These are phyloP conservation scores for Teunomyces kruisii DNA, from an alignment of 805 yeast species.

Conservation along the genomic window DNA sequence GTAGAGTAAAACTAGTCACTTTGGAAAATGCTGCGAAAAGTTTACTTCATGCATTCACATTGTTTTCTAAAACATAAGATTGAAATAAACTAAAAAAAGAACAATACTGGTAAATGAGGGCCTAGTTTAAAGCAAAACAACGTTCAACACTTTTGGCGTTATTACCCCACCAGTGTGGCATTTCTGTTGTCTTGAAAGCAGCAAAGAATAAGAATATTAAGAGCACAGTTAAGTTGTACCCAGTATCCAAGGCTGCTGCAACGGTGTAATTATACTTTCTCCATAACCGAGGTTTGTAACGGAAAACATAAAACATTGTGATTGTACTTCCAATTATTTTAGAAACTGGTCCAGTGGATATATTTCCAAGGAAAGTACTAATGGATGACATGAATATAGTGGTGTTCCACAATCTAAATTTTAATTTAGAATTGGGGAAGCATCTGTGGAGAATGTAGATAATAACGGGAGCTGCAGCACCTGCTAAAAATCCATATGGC, in stretches of 20 bases:
- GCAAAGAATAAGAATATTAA: constrained; percentile 17
- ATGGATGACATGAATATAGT: constrained; percentile 24
- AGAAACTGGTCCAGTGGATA: constrained; percentile 23
- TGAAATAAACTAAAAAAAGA: background rate
- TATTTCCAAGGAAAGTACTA: constrained; percentile 23
- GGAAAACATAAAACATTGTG: constrained; percentile 20
- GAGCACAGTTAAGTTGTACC: constrained; percentile 21
- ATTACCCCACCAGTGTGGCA: constrained; percentile 26
- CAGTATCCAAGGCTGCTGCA: constrained; percentile 27
- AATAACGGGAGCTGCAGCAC: constrained; percentile 18
- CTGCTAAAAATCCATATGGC: constrained; percentile 23
- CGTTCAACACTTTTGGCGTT: constrained; percentile 21
- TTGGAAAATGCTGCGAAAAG: background rate
- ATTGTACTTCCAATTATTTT: constrained; percentile 22
- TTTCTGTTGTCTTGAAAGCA: constrained; percentile 13
- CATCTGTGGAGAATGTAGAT: constrained; percentile 15
- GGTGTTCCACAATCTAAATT: constrained; percentile 24
- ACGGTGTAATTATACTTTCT: constrained; percentile 22
- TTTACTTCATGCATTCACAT: no score
- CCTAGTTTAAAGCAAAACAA: constrained; percentile 17
- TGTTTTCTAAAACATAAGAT: no score
- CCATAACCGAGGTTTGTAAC: constrained; percentile 20
- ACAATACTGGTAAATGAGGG: no score
- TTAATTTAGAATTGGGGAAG: constrained; percentile 16
- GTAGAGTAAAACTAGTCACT: background rate